Base-by-base conservation (phyloP, 768 basidiomycete species). In the Mycena sanguinolenta region DNA sequence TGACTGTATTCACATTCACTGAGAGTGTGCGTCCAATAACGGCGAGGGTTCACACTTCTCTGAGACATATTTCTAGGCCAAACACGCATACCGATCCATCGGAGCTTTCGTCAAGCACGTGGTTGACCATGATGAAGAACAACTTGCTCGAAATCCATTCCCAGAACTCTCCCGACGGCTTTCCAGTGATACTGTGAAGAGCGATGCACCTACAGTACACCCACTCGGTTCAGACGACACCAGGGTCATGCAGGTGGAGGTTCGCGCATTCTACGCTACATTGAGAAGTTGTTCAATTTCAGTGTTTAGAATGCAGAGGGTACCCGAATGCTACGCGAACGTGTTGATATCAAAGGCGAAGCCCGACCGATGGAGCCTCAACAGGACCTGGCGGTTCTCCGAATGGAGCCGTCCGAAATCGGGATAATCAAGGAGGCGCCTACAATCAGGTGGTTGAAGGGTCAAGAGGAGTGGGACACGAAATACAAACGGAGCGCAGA, bases 371-470 rank as follows among this genome's bases (percentile, higher is more conserved):
- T 95, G 84, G 94, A 95, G 73, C 82, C 88, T 0, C 78, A 79
- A 50, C 82, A 83, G 13, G 85, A 90, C 10, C 80, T 95, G 8
- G 76, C 80, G 7, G 88, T 86, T 0, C 80, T 95, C 49, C 77
- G 83, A 13, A 76, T 95, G 46, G 83, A 85, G 0, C 80, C 86
- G 0, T 82, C 84, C 16, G 83, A 92, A 68, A 85, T 95, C 44
- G 93, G 93, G 0, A 78, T 92, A 38, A 89, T 95, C 77, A 94
- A 92, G 77, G 94, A 95, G 78, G 88, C 82, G 0, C 90, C 92
- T 0, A 89, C 89, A 0, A 82, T 86, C 76, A 85, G 90, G n/a
- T 96, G 93, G 86, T 76, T 88, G 17, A 78, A 81, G 4, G 90
- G 91, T 10, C 90, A 91, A 77, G 82, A 84, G 25, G 75, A 84